phyloP scores from a whole-genome alignment of 805 yeast genomes.

The Candida silvicultrix region DNA sequence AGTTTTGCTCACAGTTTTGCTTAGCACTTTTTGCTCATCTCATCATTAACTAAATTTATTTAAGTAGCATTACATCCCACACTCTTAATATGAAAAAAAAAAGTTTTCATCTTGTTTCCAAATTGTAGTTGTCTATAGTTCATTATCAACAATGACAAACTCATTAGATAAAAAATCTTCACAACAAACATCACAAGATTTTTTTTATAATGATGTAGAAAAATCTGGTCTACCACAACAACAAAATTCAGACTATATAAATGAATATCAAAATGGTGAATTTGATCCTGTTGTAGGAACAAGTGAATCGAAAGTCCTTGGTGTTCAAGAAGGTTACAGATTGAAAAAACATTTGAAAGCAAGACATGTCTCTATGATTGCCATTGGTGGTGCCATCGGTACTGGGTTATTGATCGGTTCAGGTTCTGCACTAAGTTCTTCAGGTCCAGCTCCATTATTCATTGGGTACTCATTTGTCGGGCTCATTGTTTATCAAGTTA shows the following conservation, averaged over 20 bases:
- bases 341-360: constrained; percentile 33
- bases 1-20: no score
- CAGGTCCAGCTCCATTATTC: constrained; percentile 53
- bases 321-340: constrained; percentile 19
- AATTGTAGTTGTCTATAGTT: no score
- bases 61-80: no score
- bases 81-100: no score
- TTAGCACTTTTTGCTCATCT: no score
- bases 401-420: constrained; percentile 66
- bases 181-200: not conserved
- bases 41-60: no score
- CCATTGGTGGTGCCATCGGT: constrained; percentile 69
- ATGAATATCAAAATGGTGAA: not conserved
- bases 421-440: constrained; percentile 47
- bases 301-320: constrained; percentile 4
- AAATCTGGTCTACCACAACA: not conserved
- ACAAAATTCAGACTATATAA: not conserved
- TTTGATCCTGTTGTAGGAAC: not conserved
- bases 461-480: constrained; percentile 69
- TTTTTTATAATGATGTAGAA: not conserved
- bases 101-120: no score
- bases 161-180: not conserved
- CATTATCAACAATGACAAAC: not conserved
- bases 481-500: constrained; percentile 60
- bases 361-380: constrained; percentile 60